Conservation (phyloP, 257 asterid species). For the Plectranthus barbatus region DNA sequence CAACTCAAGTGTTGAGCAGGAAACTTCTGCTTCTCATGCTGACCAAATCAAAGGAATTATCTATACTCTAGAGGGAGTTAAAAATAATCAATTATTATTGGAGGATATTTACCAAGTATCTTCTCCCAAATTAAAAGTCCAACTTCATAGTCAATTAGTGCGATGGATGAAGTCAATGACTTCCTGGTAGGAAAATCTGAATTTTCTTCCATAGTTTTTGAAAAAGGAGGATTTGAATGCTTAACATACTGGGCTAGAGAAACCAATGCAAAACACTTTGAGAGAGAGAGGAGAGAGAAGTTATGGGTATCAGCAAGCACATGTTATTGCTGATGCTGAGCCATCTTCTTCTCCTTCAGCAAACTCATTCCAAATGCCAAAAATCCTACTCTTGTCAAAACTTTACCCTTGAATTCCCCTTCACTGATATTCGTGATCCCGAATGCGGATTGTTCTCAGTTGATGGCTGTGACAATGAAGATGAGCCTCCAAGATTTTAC, state of each 20-base stretch:
- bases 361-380: conserved; percentile 18
- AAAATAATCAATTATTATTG: no score
- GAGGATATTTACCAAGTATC: no score
- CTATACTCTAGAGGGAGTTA: neutral
- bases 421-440: neutral
- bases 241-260: neutral
- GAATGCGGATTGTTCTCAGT: conserved; percentile 32
- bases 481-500: conserved; percentile 8
- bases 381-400: conserved; percentile 20
- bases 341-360: neutral
- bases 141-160: no score
- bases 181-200: neutral
- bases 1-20: neutral
- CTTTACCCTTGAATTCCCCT: conserved; percentile 23
- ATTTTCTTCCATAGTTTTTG: neutral
- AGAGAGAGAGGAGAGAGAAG: neutral
- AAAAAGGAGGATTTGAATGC: no score
- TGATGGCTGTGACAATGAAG: neutral
- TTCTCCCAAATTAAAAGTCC: neutral
- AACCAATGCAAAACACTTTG: neutral
- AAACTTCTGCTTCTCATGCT: conserved; percentile 2
- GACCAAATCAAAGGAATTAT: conserved; percentile 16
- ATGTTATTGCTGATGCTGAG: neutral
- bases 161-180: no score
- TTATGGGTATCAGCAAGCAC: neutral